Conservation (phyloP, 2,329 filamentous ascomycete genomes). For the Microcera coccophila region DNA sequence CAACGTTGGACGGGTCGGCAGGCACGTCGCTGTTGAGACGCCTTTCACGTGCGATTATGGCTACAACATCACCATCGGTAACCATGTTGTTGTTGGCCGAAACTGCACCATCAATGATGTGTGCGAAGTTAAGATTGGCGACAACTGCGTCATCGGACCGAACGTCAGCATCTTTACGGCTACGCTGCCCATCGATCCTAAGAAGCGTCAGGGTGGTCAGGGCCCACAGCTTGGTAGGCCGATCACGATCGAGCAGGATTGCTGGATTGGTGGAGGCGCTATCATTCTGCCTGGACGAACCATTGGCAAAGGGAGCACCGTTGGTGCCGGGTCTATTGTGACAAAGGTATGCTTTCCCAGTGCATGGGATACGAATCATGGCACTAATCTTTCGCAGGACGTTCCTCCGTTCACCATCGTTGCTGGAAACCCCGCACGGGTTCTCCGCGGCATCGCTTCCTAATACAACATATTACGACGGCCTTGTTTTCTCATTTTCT, state of each 20-base stretch:
- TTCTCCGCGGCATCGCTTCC: conserved; percentile 42
- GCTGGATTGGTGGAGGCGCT: conserved; percentile 75
- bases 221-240: conserved; percentile 66
- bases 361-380: not conserved
- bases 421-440: conserved; percentile 64
- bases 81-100: conserved; percentile 77
- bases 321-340: conserved; percentile 82
- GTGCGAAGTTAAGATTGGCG: conserved; percentile 76
- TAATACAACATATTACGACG: conserved; percentile 18
- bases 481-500: conserved; percentile 18
- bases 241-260: conserved; percentile 80
- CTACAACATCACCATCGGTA: conserved; percentile 86
- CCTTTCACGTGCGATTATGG: conserved; percentile 94
- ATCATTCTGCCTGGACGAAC: conserved; percentile 74
- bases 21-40: conserved; percentile 73
- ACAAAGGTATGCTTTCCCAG: conserved; percentile 57
- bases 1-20: conserved; percentile 63
- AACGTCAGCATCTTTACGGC: conserved; percentile 84
- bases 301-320: conserved; percentile 72
- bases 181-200: conserved; percentile 67
- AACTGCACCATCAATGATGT: conserved; percentile 85
- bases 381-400: conserved; percentile 39
- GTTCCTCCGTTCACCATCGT: conserved; percentile 66
- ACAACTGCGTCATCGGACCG: conserved; percentile 71
- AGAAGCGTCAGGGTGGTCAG: conserved; percentile 67